Conservation (phyloP, 2,329 filamentous ascomycete species). For the Pyricularia pennisetigena region DNA sequence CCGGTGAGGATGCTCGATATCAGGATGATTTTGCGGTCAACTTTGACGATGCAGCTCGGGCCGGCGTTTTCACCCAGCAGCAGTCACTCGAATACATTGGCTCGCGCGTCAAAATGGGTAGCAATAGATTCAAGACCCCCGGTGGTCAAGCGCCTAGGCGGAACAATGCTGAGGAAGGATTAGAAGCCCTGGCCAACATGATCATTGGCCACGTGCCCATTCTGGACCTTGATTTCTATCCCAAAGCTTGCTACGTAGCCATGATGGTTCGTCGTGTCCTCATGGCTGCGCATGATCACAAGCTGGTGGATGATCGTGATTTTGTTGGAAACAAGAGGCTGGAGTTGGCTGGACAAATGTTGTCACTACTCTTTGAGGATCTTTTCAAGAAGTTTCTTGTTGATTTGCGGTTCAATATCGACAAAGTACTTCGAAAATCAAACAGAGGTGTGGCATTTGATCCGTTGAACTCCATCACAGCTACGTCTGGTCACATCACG, state of each 20-base stretch:
- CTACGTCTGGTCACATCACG: conserved; percentile 80
- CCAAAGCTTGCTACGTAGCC: conserved; percentile 93
- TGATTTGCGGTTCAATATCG: conserved; percentile 85
- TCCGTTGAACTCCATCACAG: conserved; percentile 72
- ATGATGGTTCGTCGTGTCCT: conserved; percentile 96
- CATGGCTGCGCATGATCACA: conserved; percentile 85
- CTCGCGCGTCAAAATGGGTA: conserved; percentile 73
- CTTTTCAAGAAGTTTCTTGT: conserved; percentile 91
- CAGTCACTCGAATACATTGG: conserved; percentile 93
- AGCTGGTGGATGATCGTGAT: conserved; percentile 88
- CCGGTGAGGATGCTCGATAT: conserved; percentile 77
- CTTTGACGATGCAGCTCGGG: conserved; percentile 82
- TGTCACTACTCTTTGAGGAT: conserved; percentile 93
- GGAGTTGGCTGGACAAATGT: conserved; percentile 86
- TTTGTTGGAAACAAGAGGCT: conserved; percentile 97
- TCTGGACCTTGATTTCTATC: conserved; percentile 82
- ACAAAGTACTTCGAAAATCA: conserved; percentile 91
- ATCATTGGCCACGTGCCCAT: conserved; percentile 94
- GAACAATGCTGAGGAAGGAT: conserved; percentile 80
- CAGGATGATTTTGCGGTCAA: conserved; percentile 95
- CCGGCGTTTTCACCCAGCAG: conserved; percentile 83
- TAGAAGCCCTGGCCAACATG: conserved; percentile 86
- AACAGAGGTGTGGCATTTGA: conserved; percentile 84
- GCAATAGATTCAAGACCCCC: conserved; percentile 37
- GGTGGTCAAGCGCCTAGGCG: conserved; percentile 42